Base-by-base conservation (phyloP, 1,284 basidiomycete genomes). In the Prillingera fragicola region DNA sequence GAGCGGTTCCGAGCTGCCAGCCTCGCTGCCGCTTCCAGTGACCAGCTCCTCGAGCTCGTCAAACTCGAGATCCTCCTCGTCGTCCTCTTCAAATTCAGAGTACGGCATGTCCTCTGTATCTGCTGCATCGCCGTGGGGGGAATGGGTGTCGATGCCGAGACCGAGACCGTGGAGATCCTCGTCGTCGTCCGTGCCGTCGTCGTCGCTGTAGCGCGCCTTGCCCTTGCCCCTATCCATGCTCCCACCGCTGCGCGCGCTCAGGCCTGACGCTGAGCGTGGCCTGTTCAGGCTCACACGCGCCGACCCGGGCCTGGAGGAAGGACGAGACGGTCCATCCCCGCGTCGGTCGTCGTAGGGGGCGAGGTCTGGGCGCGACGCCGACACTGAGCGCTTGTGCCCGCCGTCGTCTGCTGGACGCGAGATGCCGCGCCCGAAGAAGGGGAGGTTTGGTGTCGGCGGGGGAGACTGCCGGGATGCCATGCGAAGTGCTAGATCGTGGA, bases 1-100 rank as follows among this genome's bases (percentile, higher is more conserved):
- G 14, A 48, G 51, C 26, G 51, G 51, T 34, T 52, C 46, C n/a
- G 36, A 28, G 1, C 28, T 13, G 10, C 24, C 40, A 6, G 32
- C 36, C 12, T 50, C 52, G 6, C 18, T 7, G 28, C 34, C 35
- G 26, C 21, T 39, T 18, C 14, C 40, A 10, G 33, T 21, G 2
- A 41, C 9, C 15, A 15, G 29, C 6, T 43, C 47, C 14, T 43
- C 47, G 15, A 44, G 25, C 29, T 46, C 41, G 23, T 50, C 48
- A 27, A 25, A 38, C 36, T 38, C 36, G n/a, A 38, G 15, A n/a
- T 38, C 21, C 15, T 23, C 18, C 24, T n/a, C 24, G 15, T 38
- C 36, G 13, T 33, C 32, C 32, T n/a, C n/a, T n/a, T n/a, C n/a
- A n/a, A n/a, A n/a, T n/a, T n/a, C n/a, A n/a, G n/a, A n/a, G n/a